Base-by-base conservation (phyloP, 768 basidiomycete species). In the Boletus vinaceobasis region DNA sequence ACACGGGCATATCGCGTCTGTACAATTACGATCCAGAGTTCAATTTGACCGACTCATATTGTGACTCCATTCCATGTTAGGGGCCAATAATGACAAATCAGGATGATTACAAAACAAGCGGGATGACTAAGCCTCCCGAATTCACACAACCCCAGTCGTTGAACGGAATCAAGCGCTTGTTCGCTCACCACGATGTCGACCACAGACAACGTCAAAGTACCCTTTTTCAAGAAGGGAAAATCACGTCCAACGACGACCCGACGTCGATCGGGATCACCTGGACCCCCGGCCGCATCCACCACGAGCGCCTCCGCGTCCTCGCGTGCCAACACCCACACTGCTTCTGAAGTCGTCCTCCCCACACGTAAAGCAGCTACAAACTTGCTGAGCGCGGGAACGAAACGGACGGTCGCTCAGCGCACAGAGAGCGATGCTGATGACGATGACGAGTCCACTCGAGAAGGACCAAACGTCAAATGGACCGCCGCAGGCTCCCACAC, bases 141-240 rank as follows among this genome's bases (percentile, higher is more conserved):
- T 13, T 33, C 14, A 4, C 33, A 33, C 33, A 33, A 14, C 13
- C 23, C 15, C 2, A 23, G 38, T 43, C 23, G 43, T 17, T 39
- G n/a, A 38, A 33, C 42, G n/a, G 35, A 19, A 21, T 5, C 4
- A 33, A 33, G 33, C 10, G 33, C 33, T 50, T 46, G 35, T 13
- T 23, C 19, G 44, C 10, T 39, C 39, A 52, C 53, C 50, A 63
- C 55, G 23, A 76, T 75, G 71, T 67, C 70, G 63, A 59, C 72
- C 45, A 46, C 58, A 26, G 65, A 69, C 48, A 58, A 72, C 48
- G 64, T 79, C 14, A 82, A 78, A 44, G 91, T 96, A 0, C 86
- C 91, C 4, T 94, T 97, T 74, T 92, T 96, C 75, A 96, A 89
- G 74, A 90, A 87, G 66, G 86, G 88, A 38, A 88, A 86, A 61